A percentile compares a stretch with the other conserved stretches of the same genome.
Conservation (phyloP, 2,329 filamentous ascomycete species). For the Truncatella angustata region DNA sequence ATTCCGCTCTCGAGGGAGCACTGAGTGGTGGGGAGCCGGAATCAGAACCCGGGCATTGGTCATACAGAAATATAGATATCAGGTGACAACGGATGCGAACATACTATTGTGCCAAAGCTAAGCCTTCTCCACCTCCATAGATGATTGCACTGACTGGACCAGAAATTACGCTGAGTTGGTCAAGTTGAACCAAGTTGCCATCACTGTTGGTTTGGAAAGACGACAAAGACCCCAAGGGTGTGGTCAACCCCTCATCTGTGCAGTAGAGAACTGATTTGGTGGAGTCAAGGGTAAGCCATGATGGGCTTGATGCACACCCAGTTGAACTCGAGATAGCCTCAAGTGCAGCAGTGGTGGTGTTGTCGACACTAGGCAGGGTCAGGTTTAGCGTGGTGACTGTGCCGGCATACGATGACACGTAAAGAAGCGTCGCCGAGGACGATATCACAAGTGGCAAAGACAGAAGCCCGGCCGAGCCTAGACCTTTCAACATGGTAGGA, state of each 20-base stretch:
- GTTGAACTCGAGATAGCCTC: constrained; percentile 32
- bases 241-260: constrained; percentile 51
- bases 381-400: constrained; percentile 47
- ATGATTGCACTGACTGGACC: constrained; percentile 44
- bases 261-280: constrained; percentile 50
- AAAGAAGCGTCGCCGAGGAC: constrained; percentile 39
- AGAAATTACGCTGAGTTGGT: constrained; percentile 30
- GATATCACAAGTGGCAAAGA: constrained; percentile 26
- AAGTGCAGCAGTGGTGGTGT: constrained; percentile 33
- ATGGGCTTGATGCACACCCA: constrained; percentile 49
- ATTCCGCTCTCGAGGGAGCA: too few species aligned
- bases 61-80: not conserved
- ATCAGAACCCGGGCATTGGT: too few species aligned
- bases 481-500: constrained; percentile 23
- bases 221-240: constrained; percentile 39
- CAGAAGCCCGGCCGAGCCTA: constrained; percentile 23
- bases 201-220: constrained; percentile 35
- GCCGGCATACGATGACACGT: constrained; percentile 48
- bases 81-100: constrained; percentile 17
- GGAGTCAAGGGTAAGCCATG: constrained; percentile 57
- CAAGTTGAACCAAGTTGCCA: constrained; percentile 38
- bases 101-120: constrained; percentile 46
- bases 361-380: constrained; percentile 24
- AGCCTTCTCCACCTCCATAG: constrained; percentile 39
- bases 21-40: too few species aligned